These are phyloP conservation scores for Thelonectria blattea DNA, from an alignment of 2,329 filamentous ascomycete species.

Conservation along the genomic window DNA sequence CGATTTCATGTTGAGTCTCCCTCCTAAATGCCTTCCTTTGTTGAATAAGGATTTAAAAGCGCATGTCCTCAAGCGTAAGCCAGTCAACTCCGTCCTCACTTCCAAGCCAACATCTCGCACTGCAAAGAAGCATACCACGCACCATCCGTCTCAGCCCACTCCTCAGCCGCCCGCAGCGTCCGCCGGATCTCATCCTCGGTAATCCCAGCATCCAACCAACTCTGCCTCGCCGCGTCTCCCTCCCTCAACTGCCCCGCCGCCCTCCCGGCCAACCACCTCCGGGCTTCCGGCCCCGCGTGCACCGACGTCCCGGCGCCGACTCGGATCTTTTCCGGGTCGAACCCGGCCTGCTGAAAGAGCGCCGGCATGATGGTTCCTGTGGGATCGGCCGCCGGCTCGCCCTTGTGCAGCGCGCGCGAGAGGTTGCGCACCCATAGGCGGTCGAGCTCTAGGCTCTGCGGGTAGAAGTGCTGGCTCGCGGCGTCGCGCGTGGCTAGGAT, in stretches of 20 bases:
- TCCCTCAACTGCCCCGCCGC: conserved; percentile 4
- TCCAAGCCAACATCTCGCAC: conserved; percentile 18
- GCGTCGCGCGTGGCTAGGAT: conserved; percentile 43
- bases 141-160: conserved; percentile 24
- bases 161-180: conserved; percentile 15
- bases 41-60: too few relatives aligned
- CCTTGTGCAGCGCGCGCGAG: background rate
- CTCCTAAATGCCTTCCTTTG: too few relatives aligned
- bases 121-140: conserved; percentile 20
- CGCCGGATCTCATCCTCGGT: conserved; percentile 19
- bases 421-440: conserved; percentile 3
- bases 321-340: conserved; percentile 4
- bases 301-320: conserved; percentile 7
- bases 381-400: background rate
- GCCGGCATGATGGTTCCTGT: conserved; percentile 4
- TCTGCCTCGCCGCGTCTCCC: conserved; percentile 9
- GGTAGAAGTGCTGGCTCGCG: conserved; percentile 33
- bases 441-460: conserved; percentile 32
- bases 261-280: conserved; percentile 8
- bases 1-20: too few relatives aligned
- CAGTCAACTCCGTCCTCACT: background rate
- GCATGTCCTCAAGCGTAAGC: too few relatives aligned
- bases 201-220: conserved; percentile 22
- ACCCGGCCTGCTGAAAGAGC: conserved; percentile 1
- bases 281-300: conserved; percentile 5